Conservation (phyloP, 805 yeast species). For the Pichia thaimueangensis region DNA sequence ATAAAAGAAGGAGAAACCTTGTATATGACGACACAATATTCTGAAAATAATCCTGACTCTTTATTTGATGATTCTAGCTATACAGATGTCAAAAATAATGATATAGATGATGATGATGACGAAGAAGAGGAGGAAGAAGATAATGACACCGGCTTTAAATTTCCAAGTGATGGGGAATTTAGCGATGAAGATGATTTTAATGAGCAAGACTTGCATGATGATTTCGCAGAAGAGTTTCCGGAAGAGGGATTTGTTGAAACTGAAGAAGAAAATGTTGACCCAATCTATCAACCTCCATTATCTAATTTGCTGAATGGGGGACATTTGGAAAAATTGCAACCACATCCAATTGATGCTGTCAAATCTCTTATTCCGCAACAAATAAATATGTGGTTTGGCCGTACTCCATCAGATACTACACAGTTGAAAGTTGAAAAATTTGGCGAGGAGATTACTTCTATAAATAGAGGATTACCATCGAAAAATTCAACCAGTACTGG, state of each 20-base stretch:
- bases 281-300: slow-evolving; percentile 37
- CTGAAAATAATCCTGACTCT: slow-evolving; percentile 35
- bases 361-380: slow-evolving; percentile 53
- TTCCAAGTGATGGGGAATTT: neutral
- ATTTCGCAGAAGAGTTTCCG: slow-evolving; percentile 38
- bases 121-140: slow-evolving; percentile 21
- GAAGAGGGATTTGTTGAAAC: slow-evolving; percentile 14
- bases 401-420: slow-evolving; percentile 7
- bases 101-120: slow-evolving; percentile 21
- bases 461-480: slow-evolving; percentile 50
- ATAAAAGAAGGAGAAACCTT: slow-evolving; percentile 35
- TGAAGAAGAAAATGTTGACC: slow-evolving; percentile 31
- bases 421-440: slow-evolving; percentile 19
- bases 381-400: slow-evolving; percentile 69
- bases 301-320: slow-evolving; percentile 30
- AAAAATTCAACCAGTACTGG: slow-evolving; percentile 56
- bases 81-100: slow-evolving; percentile 20
- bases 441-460: neutral
- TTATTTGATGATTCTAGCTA: slow-evolving; percentile 2
- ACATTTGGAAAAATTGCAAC: slow-evolving; percentile 34
- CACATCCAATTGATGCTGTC: slow-evolving; percentile 12
- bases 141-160: slow-evolving; percentile 19
- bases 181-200: slow-evolving; percentile 13
- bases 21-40: slow-evolving; percentile 68
- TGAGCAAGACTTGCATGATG: slow-evolving; percentile 12